A percentile compares a stretch with the other conserved stretches of the same genome.
Evolutionary conservation across 2,329 filamentous ascomycete species (phyloP).

Genomic region (Tolypocladium ophioglossoides): DNA sequence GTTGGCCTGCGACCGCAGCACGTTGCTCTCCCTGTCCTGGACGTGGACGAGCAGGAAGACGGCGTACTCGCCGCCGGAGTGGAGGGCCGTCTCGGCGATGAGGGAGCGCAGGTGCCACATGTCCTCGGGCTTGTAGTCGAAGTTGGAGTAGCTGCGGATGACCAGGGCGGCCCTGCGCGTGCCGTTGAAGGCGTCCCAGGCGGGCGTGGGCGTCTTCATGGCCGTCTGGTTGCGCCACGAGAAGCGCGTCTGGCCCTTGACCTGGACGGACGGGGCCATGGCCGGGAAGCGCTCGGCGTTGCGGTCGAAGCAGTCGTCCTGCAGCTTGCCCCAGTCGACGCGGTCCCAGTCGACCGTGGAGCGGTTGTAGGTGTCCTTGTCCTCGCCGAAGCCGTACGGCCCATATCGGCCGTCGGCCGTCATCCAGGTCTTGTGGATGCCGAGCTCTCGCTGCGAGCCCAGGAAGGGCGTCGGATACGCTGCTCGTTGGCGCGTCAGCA

Average conservation of each 20-base stretch:
- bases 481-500: conserved; percentile 2
- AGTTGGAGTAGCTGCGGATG: conserved; percentile 26
- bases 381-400: conserved; percentile 18
- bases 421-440: conserved; percentile 19
- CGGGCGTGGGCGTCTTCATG: conserved; percentile 3
- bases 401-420: conserved; percentile 15
- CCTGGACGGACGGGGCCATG: conserved; percentile 1
- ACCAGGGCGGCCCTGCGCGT: conserved; percentile 15
- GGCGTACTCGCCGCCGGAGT: conserved; percentile 53
- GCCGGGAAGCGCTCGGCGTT: conserved; percentile 40
- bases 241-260: conserved; percentile 7
- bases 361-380: conserved; percentile 12
- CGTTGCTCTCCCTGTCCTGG: conserved; percentile 42
- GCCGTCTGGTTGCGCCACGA: conserved; percentile 7
- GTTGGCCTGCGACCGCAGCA: conserved; percentile 40
- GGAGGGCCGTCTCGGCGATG: conserved; percentile 50
- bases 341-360: conserved; percentile 17
- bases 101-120: conserved; percentile 53
- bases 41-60: conserved; percentile 53
- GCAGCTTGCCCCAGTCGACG: conserved; percentile 23
- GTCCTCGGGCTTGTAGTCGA: conserved; percentile 49
- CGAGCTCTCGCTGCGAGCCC: conserved; percentile 19
- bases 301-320: conserved; percentile 26
- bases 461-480: conserved; percentile 18
- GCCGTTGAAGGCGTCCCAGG: conserved; percentile 17